These are phyloP conservation scores for Candida chauliodis DNA, from an alignment of 805 yeast species.

Conservation along the genomic window DNA sequence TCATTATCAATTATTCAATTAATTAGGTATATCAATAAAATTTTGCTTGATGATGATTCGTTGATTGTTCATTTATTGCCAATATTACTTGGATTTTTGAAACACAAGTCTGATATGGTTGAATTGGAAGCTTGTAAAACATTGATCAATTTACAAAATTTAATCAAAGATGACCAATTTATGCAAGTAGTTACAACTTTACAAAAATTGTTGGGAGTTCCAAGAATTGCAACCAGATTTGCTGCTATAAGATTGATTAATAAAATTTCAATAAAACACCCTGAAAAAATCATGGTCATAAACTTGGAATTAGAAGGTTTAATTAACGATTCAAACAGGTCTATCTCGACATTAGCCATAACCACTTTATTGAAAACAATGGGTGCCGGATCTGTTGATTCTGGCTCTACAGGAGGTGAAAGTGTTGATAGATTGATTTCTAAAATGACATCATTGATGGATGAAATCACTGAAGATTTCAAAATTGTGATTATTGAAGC, in stretches of 20 bases:
- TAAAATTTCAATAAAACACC: slow-evolving; percentile 75
- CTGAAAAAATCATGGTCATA: slow-evolving; percentile 74
- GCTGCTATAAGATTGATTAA: slow-evolving; percentile 91
- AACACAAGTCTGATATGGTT: slow-evolving; percentile 83
- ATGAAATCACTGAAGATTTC: slow-evolving; percentile 93
- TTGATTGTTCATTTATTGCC: slow-evolving; percentile 58
- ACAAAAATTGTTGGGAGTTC: slow-evolving; percentile 76
- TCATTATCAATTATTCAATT: slow-evolving; percentile 84
- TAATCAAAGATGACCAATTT: slow-evolving; percentile 61
- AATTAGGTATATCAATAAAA: slow-evolving; percentile 74
- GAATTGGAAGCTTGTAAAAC: slow-evolving; percentile 89
- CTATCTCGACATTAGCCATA: slow-evolving; percentile 94
- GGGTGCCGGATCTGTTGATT: slow-evolving; percentile 53
- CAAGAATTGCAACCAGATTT: slow-evolving; percentile 85
- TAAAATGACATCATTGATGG: slow-evolving; percentile 84
- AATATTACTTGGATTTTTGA: slow-evolving; percentile 65
- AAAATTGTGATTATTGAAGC: slow-evolving; percentile 94
- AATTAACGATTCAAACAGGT: slow-evolving; percentile 84
- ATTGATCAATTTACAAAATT: slow-evolving; percentile 49
- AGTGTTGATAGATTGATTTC: slow-evolving; percentile 81
- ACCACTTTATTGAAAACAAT: slow-evolving; percentile 95
- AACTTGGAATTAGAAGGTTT: slow-evolving; percentile 82
- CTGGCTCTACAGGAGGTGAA: slow-evolving; percentile 42
- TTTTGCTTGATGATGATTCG: slow-evolving; percentile 68
- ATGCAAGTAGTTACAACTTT: slow-evolving; percentile 69